Base-by-base conservation (phyloP, 257 asterid species). In the Hygrophila difformis region DNA sequence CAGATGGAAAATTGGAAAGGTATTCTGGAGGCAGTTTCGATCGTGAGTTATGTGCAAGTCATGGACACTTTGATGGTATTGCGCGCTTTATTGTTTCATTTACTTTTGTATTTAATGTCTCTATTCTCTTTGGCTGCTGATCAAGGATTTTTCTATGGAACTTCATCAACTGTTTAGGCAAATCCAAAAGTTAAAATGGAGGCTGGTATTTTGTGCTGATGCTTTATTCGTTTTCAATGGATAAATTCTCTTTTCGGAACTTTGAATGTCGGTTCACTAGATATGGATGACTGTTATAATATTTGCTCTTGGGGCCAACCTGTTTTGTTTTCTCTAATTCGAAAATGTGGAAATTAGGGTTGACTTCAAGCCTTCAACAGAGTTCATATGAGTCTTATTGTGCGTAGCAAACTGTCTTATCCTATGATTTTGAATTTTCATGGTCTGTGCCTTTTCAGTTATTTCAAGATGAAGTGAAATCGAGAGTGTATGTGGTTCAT, bases 201-300 rank as follows among this genome's bases (percentile, higher is more conserved):
- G 47, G 48, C 76, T 37, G 93, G 84, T 81, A 61, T 18, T 20
- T 23, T 37, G 39, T 50, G 24, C 44, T 50, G 14, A 35, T 51
- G 10, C 14, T 33, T 9, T 13, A 15, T 42, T 48, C 10, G 11
- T 35, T 26, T 43, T 40, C 12, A 4, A 18, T 33, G 10, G 13
- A 10, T 39, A 4, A 31, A n/a, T 19, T 21, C 20, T 17, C 20
- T 38, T n/a, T n/a, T 21, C 47, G 23, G 57, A 12, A 21, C 21
- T 26, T 26, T 8, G 31, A 26, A 26, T 0, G 0, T 26, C 31
- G 4, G n/a, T 52, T 39, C 4, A 14, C 33, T 9, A n/a, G 24
- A 38, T 33, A 24, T 12, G 17, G 13, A 5, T 11, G 6, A 15
- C 41, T 5, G n/a, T 2, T 18, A 11, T 15, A 20, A 14, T 18